Evolutionary conservation across 225 moss, liverwort and hornwort genomes (phyloP).

Genomic region (Anthoceros angustus): DNA sequence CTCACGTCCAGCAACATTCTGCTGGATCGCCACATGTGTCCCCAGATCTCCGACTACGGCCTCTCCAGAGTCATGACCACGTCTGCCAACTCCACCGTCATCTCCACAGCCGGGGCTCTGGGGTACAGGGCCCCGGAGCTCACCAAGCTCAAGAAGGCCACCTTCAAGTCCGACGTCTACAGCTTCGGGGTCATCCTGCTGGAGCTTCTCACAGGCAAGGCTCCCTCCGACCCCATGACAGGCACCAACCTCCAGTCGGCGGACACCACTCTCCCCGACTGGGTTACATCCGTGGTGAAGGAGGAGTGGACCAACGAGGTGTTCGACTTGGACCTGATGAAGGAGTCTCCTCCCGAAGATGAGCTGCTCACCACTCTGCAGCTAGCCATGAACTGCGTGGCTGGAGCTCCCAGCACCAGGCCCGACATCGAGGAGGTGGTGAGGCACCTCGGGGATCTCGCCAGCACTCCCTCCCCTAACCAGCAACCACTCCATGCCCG

Average conservation of each 20-base stretch:
- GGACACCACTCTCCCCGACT: not conserved
- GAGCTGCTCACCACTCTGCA: not conserved
- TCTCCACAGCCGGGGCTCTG: constrained; percentile 58
- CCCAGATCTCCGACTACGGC: constrained; percentile 69
- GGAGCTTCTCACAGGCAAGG: constrained; percentile 32
- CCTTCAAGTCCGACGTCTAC: constrained; percentile 67
- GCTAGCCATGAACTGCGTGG: not conserved
- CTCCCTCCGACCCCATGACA: not conserved
- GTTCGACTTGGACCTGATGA: not conserved
- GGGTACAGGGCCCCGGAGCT: constrained; percentile 86
- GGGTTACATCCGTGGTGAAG: not conserved
- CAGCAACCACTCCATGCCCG: not conserved
- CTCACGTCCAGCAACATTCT: constrained; percentile 68
- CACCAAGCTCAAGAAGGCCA: constrained; percentile 32
- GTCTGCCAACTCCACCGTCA: constrained; percentile 29
- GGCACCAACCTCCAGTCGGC: not conserved
- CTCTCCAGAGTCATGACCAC: constrained; percentile 44
- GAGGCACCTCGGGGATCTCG: not conserved
- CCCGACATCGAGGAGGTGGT: not conserved
- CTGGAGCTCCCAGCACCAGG: not conserved
- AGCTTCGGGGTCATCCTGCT: constrained; percentile 76
- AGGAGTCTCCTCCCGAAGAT: not conserved
- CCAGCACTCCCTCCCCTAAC: not conserved
- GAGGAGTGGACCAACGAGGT: constrained; percentile 3
- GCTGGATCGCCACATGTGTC: constrained; percentile 42